Base-by-base conservation (phyloP, 192 early-diverging fungal species). In the Martensiomyces pterosporus region DNA sequence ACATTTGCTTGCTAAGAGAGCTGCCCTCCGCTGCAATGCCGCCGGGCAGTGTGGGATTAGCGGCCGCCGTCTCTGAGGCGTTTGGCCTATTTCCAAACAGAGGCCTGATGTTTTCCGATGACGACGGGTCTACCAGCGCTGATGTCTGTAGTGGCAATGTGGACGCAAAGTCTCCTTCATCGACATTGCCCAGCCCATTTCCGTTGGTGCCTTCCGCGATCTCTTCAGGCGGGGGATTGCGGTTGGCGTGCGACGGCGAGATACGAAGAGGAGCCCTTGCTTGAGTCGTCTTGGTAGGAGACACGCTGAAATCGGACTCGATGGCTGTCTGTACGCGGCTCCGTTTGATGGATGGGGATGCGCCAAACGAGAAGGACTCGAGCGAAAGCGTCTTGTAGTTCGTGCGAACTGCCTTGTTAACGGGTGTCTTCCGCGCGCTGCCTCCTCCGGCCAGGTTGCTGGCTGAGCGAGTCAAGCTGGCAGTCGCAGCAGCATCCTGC, bases 401-500 rank as follows among this genome's bases (percentile, higher is more conserved):
- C 16, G 92, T 94, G 5, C 95, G 80, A 16, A 98, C 91, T 23
- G 88, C 75, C 36, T 86, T 79, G 57, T 92, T 83, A 29, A 85
- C 86, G 34, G 75, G 74, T n/a, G 68, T 59, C 21, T 79, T 78
- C 18, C 47, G 67, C 7, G 60, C 33, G 2, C 26, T 47, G 36
- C 27, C 52, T 45, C 14, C 21, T 22, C 16, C 7, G 37, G 9
- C 9, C 40, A 27, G 33, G 47, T 17, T 27, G n/a, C 18, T 43
- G 25, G 7, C 32, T 38, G 41, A 35, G 3, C 29, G 9, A 32
- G n/a, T n/a, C n/a, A n/a, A n/a, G n/a, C n/a, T n/a, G n/a, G n/a
- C n/a, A n/a, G n/a, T n/a, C n/a, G n/a, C n/a, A n/a, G n/a, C n/a
- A n/a, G n/a, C n/a, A n/a, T n/a, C n/a, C n/a, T n/a, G n/a, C n/a